Evolutionary conservation across 2,329 filamentous ascomycete species (phyloP).

Genomic region (Diaporthe humulicola): DNA sequence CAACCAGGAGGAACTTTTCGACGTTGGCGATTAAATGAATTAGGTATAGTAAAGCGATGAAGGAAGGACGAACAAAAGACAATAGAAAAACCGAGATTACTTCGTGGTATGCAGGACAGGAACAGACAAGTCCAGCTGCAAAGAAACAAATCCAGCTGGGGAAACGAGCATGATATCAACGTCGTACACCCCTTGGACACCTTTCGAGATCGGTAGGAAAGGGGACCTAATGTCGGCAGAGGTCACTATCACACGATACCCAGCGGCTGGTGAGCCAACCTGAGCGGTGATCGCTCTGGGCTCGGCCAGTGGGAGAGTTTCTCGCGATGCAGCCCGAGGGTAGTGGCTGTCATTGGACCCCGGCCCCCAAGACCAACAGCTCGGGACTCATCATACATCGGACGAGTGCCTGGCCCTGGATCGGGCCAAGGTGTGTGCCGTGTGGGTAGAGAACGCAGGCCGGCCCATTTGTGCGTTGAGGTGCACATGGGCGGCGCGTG

Average conservation of each 20-base stretch:
- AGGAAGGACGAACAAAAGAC: slow-evolving; percentile 6
- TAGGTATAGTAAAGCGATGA: slow-evolving; percentile 24
- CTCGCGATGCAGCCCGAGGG: slow-evolving; percentile 3
- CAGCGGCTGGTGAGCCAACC: slow-evolving; percentile 36
- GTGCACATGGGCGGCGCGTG: slow-evolving; percentile 17
- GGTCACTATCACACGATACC: slow-evolving; percentile 40
- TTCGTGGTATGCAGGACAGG: background rate
- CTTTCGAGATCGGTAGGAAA: background rate
- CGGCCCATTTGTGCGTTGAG: slow-evolving; percentile 5
- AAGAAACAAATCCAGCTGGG: slow-evolving; percentile 7
- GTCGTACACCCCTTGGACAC: slow-evolving; percentile 14
- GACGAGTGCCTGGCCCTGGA: slow-evolving; percentile 31
- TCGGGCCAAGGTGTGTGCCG: slow-evolving; percentile 9
- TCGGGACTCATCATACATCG: slow-evolving; percentile 32
- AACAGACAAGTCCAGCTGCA: background rate
- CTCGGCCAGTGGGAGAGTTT: slow-evolving; percentile 30
- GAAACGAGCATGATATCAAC: slow-evolving; percentile 30
- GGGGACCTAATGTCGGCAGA: slow-evolving; percentile 35
- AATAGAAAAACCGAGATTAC: background rate
- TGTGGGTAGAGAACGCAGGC: slow-evolving; percentile 25
- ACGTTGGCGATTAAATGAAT: slow-evolving; percentile 35
- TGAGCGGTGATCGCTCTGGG: background rate
- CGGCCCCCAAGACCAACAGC: slow-evolving; percentile 17
- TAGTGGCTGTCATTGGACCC: slow-evolving; percentile 17
- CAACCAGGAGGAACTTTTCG: slow-evolving; percentile 38